Evolutionary conservation across 208 protist genomes (phyloP).

Genomic region (Wallacemonas sp.): DNA sequence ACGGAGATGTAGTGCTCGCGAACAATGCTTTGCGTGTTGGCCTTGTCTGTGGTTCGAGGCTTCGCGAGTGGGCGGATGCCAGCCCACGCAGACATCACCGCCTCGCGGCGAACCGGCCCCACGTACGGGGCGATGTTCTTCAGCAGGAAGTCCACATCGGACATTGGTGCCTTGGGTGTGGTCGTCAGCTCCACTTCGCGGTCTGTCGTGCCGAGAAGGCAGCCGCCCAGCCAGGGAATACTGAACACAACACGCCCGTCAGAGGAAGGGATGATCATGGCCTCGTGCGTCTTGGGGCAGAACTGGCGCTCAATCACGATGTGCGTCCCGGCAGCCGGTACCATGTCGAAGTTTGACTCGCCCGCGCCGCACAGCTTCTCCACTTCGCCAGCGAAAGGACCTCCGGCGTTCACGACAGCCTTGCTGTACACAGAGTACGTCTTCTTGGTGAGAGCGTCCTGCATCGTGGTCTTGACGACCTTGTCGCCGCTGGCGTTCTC

Average conservation of each 20-base stretch:
- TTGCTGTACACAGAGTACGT: constrained; percentile 80
- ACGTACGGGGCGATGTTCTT: constrained; percentile 60
- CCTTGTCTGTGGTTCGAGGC: constrained; percentile 12
- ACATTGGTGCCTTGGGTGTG: constrained; percentile 48
- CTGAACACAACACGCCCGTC: constrained; percentile 95
- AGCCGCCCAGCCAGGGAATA: constrained; percentile 92
- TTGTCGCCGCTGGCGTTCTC: constrained; percentile 39
- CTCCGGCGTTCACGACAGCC: constrained; percentile 90
- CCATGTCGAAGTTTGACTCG: constrained; percentile 43
- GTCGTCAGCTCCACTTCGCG: constrained; percentile 53
- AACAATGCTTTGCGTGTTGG: constrained; percentile 77
- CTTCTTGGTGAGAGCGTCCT: constrained; percentile 73
- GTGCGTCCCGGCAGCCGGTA: constrained; percentile 83
- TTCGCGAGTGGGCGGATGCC: constrained; percentile 85
- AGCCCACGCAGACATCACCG: constrained; percentile 79
- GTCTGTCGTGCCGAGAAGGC: constrained; percentile 95
- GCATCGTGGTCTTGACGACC: constrained; percentile 72
- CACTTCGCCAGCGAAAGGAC: constrained; percentile 81
- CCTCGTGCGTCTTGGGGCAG: constrained; percentile 68
- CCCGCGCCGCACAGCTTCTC: constrained; percentile 72
- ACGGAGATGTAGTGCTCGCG: constrained; percentile 92
- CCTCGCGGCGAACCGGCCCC: constrained; percentile 53
- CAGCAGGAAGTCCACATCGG: constrained; percentile 90
- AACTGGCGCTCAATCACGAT: constrained; percentile 81
- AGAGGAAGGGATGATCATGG: constrained; percentile 85